phyloP scores from a whole-genome alignment of 2,329 filamentous ascomycete genomes.

The Arthrobotrys megalospora region DNA sequence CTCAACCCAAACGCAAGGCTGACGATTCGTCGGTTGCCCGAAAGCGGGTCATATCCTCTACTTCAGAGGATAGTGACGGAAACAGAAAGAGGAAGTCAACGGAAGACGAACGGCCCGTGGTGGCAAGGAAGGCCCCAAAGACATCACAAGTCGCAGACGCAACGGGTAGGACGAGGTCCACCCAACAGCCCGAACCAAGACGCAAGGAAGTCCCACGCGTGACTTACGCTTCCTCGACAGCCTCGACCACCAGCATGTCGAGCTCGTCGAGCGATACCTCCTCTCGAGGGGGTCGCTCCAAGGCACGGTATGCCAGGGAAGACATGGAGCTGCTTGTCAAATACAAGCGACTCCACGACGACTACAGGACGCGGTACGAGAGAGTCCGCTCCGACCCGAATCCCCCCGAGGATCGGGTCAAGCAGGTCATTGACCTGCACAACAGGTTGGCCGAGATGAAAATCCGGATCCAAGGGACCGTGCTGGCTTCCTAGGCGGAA shows the following conservation, averaged over 20 bases:
- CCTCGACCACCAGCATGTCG: conserved; percentile 54
- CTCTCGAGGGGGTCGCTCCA: conserved; percentile 31
- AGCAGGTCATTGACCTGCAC: conserved; percentile 56
- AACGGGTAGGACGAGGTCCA: conserved; percentile 18
- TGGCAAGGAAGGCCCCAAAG: conserved; percentile 55
- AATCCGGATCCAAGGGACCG: conserved; percentile 49
- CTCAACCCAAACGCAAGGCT: conserved; percentile 41
- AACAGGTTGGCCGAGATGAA: conserved; percentile 52
- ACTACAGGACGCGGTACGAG: conserved; percentile 54
- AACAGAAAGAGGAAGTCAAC: conserved; percentile 51
- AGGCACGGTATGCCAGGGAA: conserved; percentile 32
- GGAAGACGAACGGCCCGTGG: conserved; percentile 44
- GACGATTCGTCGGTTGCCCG: conserved; percentile 40
- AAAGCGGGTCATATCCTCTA: conserved; percentile 45
- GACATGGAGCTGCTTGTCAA: conserved; percentile 45
- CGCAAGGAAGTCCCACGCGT: conserved; percentile 42
- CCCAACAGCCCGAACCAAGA: conserved; percentile 15
- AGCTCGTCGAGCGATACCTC: conserved; percentile 57
- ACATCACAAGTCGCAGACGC: conserved; percentile 38
- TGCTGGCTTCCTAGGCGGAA: conserved; percentile 56
- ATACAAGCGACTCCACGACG: conserved; percentile 58
- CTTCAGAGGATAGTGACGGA: conserved; percentile 51
- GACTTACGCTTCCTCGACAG: conserved; percentile 50
- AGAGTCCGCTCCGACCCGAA: conserved; percentile 47
- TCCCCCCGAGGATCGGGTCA: conserved; percentile 45